A percentile compares a stretch with the other conserved stretches of the same genome.
Conservation (phyloP, 257 asterid species). For the Nicotiana undulata region DNA sequence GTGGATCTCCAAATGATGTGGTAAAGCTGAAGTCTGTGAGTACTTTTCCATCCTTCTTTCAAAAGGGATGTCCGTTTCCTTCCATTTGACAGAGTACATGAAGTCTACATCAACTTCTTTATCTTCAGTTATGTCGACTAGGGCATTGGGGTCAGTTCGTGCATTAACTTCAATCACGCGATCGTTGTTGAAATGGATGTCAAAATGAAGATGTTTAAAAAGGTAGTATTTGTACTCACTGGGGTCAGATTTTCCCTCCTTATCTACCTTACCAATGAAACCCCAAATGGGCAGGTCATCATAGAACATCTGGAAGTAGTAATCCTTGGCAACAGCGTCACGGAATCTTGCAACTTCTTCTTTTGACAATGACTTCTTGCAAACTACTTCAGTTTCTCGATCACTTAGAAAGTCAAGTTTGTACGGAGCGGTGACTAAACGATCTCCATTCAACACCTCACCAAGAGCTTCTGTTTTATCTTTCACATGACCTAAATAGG, state of each 20-base stretch:
- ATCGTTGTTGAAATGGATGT: conserved; percentile 12
- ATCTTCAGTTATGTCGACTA: conserved; percentile 24
- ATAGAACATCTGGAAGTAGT: conserved; percentile 14
- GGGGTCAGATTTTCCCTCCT: conserved; percentile 14
- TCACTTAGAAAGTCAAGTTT: conserved; percentile 12
- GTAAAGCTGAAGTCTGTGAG: conserved; percentile 24
- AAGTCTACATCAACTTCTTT: conserved; percentile 27
- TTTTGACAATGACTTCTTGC: conserved; percentile 7
- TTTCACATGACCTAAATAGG: conserved; percentile 3
- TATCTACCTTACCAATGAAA: conserved; percentile 13
- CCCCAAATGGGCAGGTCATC: conserved; percentile 21
- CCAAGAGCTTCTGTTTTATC: conserved; percentile 18
- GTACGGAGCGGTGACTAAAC: conserved; percentile 18
- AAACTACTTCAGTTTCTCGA: conserved; percentile 8
- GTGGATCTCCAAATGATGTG: conserved; percentile 26
- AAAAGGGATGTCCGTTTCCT: conserved; percentile 20
- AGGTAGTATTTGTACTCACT: conserved; percentile 15
- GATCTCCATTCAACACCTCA: conserved; percentile 18
- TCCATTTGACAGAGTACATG: conserved; percentile 29
- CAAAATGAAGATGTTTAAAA: conserved; percentile 17
- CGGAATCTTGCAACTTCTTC: conserved; percentile 17
- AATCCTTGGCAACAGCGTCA: conserved; percentile 17
- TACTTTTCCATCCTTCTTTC: conserved; percentile 31
- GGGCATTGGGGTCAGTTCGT: conserved; percentile 15
- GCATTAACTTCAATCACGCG: conserved; percentile 18